Conservation (phyloP, 73 alveolate genomes). For the Paramecium sonneborni region DNA sequence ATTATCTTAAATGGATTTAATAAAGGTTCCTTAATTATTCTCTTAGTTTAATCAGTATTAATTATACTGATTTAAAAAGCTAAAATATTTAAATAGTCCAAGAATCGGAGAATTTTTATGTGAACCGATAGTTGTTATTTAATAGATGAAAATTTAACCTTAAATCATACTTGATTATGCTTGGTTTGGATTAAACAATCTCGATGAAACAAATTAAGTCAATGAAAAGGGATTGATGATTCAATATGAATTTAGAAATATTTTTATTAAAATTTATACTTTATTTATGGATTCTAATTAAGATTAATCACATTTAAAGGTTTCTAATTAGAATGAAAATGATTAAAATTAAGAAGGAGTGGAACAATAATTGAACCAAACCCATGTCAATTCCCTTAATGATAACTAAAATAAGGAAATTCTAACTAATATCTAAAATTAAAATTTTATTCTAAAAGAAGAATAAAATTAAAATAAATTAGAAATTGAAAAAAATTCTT, state of each 20-base stretch:
- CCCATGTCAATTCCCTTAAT: background rate
- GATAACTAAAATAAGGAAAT: background rate
- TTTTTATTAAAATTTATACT: background rate
- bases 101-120: background rate
- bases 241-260: background rate
- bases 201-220: background rate
- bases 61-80: no score
- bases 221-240: background rate
- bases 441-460: background rate
- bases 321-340: background rate
- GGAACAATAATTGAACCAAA: background rate
- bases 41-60: no score
- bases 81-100: background rate
- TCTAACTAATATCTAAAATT: background rate
- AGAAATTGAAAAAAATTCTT: background rate
- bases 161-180: background rate
- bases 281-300: background rate
- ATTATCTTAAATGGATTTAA: no score
- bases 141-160: background rate
- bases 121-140: background rate
- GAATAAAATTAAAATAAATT: background rate
- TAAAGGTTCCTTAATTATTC: no score
- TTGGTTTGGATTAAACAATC: background rate
- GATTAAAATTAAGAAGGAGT: background rate
- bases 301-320: background rate